Base-by-base conservation (phyloP, 192 early-diverging fungal genomes). In the Thamnidium elegans region DNA sequence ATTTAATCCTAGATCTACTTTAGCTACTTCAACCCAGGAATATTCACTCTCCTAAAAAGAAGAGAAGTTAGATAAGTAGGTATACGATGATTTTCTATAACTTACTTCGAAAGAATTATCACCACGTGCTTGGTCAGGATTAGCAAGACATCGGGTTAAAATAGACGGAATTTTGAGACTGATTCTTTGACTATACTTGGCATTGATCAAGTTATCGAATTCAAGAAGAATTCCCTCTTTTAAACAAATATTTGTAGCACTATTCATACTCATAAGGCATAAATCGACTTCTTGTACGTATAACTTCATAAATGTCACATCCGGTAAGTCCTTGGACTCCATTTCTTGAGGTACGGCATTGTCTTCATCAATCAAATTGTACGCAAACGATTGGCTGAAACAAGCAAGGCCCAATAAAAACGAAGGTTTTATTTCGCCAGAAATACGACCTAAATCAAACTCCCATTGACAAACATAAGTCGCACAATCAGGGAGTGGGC, bases 401-500 rank as follows among this genome's bases (percentile, higher is more conserved):
- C 77, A 72, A 0, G 64, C 50, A 2, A 83, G 63, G 19, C 82
- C 84, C 1, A 81, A 58, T 10, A 89, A 55, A 63, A 89, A 87
- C 1, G 80, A 72, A 0, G 87, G 86, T 50, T 79, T 84, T 21
- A 92, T 72, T 45, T 89, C 81, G 30, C 90, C 91, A 32, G 70
- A 72, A 15, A 93, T 84, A 30, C 72, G 67, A 15, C 86, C 86
- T 36, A 84, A 65, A 53, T 81, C 78, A 32, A 90, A 68, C 10
- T 82, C 79, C 85, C 87, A 89, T 70, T 90, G 86, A 31, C 81
- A 80, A 7, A 88, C 84, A 69, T 90, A 93, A 4, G 84, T 84
- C 2, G 77, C 62, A 15, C 69, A 84, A 42, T 82, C 81, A 14
- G 91, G 91, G 4, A 78, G 65, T 1, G 86, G 89, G 4, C 89